Conservation (phyloP, 2,329 filamentous ascomycete genomes). For the Paracamarosporium sp. region DNA sequence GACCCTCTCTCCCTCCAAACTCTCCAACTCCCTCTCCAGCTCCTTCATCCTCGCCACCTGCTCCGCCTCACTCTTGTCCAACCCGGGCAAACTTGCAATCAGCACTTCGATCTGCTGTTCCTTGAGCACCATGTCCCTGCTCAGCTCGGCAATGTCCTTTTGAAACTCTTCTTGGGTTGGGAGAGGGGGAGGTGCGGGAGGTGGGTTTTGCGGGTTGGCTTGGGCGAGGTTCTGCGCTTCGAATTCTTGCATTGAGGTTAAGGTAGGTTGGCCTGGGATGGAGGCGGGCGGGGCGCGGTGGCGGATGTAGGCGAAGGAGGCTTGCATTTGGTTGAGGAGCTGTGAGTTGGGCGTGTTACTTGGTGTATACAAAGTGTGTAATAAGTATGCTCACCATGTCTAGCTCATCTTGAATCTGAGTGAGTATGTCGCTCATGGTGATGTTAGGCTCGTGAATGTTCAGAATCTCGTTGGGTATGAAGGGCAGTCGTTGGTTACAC, state of each 20-base stretch:
- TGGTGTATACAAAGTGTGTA: no score
- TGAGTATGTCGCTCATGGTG: slow-evolving; percentile 76
- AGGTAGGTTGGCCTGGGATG: slow-evolving; percentile 52
- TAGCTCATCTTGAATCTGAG: slow-evolving; percentile 83
- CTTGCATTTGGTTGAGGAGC: slow-evolving; percentile 58
- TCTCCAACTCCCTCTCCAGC: slow-evolving; percentile 52
- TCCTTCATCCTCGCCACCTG: slow-evolving; percentile 68
- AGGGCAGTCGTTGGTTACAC: no score
- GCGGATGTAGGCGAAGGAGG: slow-evolving; percentile 53
- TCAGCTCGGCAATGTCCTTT: slow-evolving; percentile 73
- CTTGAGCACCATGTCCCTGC: slow-evolving; percentile 77
- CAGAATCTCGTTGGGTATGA: no score
- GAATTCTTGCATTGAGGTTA: slow-evolving; percentile 39
- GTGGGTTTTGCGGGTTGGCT: slow-evolving; percentile 18
- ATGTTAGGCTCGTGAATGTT: background rate
- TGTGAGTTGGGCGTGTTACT: slow-evolving; percentile 27
- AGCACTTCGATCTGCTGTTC: slow-evolving; percentile 83
- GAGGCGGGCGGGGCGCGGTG: slow-evolving; percentile 49
- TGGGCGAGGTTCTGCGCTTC: slow-evolving; percentile 32
- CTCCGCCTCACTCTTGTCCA: slow-evolving; percentile 79
- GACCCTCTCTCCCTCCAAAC: slow-evolving; percentile 50
- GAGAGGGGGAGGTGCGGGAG: slow-evolving; percentile 14
- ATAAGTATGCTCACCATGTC: no score
- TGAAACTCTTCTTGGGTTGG: slow-evolving; percentile 59
- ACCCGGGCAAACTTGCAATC: slow-evolving; percentile 75